Conservation (phyloP, 176 grass and related monocot species). For the Zea luxurians region DNA sequence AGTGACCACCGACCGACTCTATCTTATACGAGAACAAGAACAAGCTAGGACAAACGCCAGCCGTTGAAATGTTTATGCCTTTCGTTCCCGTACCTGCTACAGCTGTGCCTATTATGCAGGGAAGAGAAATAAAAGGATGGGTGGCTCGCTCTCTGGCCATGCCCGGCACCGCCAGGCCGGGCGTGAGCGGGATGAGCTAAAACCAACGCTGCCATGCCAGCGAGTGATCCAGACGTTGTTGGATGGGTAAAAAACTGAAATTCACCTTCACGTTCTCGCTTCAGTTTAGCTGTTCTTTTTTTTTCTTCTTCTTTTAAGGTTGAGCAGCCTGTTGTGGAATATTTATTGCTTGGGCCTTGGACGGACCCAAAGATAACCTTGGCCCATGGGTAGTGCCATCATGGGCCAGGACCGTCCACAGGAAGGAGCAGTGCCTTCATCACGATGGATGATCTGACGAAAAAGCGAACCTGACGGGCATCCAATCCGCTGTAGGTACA, state of each 20-base stretch:
- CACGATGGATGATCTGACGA: neutral
- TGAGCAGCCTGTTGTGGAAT: neutral
- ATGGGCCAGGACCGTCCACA: neutral
- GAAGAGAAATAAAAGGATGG: neutral
- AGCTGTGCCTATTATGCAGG: neutral
- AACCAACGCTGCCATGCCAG: neutral
- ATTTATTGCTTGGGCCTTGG: neutral
- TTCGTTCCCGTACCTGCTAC: conserved; percentile 1
- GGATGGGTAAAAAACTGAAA: neutral
- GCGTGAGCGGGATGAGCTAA: neutral
- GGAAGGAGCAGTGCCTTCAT: neutral
- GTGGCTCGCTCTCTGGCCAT: neutral
- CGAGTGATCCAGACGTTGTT: neutral
- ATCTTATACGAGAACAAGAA: neutral
- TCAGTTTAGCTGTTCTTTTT: too few species aligned
- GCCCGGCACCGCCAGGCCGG: neutral
- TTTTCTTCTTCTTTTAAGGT: too few species aligned
- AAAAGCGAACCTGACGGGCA: neutral
- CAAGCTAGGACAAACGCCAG: neutral
- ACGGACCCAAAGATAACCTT: neutral
- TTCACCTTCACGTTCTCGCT: neutral
- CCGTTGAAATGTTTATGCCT: conserved; percentile 11
- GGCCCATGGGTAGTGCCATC: neutral
- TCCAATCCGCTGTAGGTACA: neutral
- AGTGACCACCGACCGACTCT: conserved; percentile 31